phyloP scores from a whole-genome alignment of 257 asterid genomes.

The Orobanche coerulescens region DNA sequence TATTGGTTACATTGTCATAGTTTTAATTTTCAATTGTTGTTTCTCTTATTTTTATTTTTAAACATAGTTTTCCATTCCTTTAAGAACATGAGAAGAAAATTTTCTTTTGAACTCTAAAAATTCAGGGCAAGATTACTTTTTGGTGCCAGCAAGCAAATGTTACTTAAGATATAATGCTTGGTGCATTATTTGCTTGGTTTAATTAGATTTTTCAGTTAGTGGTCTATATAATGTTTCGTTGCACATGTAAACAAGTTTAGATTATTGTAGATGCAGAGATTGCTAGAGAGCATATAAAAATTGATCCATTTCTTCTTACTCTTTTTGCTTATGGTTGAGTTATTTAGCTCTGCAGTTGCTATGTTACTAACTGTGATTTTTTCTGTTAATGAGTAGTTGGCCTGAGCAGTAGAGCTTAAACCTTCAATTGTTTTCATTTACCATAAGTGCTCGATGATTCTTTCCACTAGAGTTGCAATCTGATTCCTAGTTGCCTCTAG shows the following conservation, averaged over 20 bases:
- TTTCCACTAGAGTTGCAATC: neutral
- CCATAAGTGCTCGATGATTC: neutral
- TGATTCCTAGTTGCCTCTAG: neutral
- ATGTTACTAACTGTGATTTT: neutral
- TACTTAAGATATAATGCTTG: neutral
- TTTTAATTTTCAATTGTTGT: neutral
- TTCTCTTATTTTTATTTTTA: neutral
- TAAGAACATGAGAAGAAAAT: neutral
- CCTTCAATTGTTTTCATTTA: neutral
- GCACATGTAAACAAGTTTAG: neutral
- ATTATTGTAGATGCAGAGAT: neutral
- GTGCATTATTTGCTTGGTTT: neutral
- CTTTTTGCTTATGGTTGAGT: neutral
- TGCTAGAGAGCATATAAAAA: neutral
- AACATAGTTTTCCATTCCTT: neutral
- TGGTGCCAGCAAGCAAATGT: conserved; percentile 1
- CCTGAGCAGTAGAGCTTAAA: neutral
- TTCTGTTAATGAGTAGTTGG: neutral
- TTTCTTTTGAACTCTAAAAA: neutral
- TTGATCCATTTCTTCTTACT: neutral
- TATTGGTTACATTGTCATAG: no score
- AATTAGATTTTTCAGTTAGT: neutral
- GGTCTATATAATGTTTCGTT: neutral
- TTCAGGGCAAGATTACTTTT: neutral
- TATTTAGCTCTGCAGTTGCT: neutral